Base-by-base conservation (phyloP, 768 basidiomycete species). In the Pisolithus albus region DNA sequence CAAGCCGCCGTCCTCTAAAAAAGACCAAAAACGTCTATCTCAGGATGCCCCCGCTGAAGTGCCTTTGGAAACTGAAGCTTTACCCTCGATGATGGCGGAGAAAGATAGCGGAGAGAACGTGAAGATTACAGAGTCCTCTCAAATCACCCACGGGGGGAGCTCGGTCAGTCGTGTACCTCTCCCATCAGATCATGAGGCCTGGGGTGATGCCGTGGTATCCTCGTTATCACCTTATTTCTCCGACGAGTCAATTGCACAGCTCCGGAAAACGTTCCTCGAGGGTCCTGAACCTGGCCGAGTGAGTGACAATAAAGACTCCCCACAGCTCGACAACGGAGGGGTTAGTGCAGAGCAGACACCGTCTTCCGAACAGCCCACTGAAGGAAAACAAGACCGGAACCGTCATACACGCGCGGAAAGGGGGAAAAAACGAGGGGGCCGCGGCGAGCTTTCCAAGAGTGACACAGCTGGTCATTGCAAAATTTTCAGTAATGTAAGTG, bases 401-500 rank as follows among this genome's bases (percentile, higher is more conserved):
- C 73, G 77, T 23, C 61, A 70, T 56, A 63, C 66, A 53, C 64
- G 73, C 36, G 68, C 72, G 26, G 68, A 75, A 21, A 64, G 71
- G 28, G 72, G 80, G 8, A 74, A 75, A 10, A 72, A 80, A 16
- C 78, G 79, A 40, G 67, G 72, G 34, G 61, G 70, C 8, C 70
- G 73, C 24, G 70, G 77, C 11, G 72, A 75, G 18, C 72, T 75
- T 7, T 53, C 52, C 18, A 70, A 70, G 40, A 61, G 67, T n/a
- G 71, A 64, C 38, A 69, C 75, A 56, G 80, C 80, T 57, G 92
- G 94, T 59, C 68, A 73, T 56, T 76, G 91, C 56, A 87, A 80
- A 64, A 86, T 95, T 37, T 50, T 88, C 30, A 91, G 92, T 26
- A 80, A 92, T 69, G 92, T 94, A 59, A 60, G 85, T 79, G 38